Evolutionary conservation across 345 rosid genomes (phyloP).

Genomic region (Schrenkiella parvula): DNA sequence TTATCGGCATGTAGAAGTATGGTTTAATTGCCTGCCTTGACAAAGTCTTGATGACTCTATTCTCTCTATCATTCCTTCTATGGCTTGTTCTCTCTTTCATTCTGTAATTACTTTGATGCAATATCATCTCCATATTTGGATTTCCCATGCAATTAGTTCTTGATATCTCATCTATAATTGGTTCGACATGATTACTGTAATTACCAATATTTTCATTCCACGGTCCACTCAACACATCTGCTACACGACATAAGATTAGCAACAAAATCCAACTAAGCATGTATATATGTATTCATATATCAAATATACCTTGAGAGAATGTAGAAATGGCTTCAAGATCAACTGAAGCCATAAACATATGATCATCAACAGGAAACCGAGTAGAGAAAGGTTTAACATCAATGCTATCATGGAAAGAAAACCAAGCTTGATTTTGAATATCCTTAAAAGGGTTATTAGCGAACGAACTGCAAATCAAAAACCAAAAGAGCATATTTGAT

Average conservation of each 20-base stretch:
- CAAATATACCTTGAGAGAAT: constrained; percentile 35
- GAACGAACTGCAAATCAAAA: constrained; percentile 23
- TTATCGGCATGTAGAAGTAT: constrained; percentile 59
- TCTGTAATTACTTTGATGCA: neutral
- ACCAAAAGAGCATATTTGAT: neutral
- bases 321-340: constrained; percentile 24
- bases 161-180: neutral
- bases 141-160: neutral
- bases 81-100: constrained; percentile 9
- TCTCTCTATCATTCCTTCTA: neutral
- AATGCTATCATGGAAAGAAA: constrained; percentile 21
- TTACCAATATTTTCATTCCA: constrained; percentile 33
- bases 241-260: neutral
- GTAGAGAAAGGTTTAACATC: constrained; percentile 25
- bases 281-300: neutral
- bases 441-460: neutral
- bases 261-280: neutral
- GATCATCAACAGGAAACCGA: neutral
- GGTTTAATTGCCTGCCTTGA: constrained; percentile 36
- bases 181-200: constrained; percentile 14
- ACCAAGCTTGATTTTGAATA: constrained; percentile 27
- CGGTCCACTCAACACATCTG: constrained; percentile 8
- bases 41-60: constrained; percentile 20
- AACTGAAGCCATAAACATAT: constrained; percentile 11
- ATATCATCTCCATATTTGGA: neutral